Evolutionary conservation across 129 eudicot species (phyloP).

Genomic region (Artemisia argyi): DNA sequence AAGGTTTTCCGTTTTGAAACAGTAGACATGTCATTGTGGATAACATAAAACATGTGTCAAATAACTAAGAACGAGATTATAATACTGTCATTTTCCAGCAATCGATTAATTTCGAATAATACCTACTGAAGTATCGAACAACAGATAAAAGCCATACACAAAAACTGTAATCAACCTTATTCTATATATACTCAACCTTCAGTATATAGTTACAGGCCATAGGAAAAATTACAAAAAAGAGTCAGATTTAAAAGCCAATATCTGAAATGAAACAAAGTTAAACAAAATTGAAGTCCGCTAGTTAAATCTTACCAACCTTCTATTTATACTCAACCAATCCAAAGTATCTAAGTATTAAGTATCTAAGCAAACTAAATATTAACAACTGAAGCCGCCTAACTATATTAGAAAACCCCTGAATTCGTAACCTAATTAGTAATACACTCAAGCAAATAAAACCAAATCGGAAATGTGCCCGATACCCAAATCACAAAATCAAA

Average conservation of each 20-base stretch:
- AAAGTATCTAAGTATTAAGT: neutral
- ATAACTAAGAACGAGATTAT: neutral
- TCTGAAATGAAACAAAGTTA: neutral
- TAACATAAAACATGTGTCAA: neutral
- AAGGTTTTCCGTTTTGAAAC: neutral
- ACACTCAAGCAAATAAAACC: constrained; percentile 1
- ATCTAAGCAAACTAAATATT: neutral
- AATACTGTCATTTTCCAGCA: neutral
- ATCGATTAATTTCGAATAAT: neutral
- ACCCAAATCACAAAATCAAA: neutral
- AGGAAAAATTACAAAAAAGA: no score
- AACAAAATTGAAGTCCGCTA: neutral
- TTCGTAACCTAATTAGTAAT: neutral
- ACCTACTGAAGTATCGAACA: neutral
- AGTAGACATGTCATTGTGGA: neutral
- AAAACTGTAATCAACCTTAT: neutral
- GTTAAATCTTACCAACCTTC: neutral
- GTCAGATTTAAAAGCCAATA: neutral
- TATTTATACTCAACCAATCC: neutral
- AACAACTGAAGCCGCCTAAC: neutral
- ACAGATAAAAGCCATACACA: no score
- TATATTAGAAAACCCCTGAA: neutral
- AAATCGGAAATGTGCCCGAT: neutral
- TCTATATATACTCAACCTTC: no score
- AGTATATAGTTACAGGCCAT: no score